phyloP scores from a whole-genome alignment of 257 asterid genomes.

The Solanum chiquidenum region DNA sequence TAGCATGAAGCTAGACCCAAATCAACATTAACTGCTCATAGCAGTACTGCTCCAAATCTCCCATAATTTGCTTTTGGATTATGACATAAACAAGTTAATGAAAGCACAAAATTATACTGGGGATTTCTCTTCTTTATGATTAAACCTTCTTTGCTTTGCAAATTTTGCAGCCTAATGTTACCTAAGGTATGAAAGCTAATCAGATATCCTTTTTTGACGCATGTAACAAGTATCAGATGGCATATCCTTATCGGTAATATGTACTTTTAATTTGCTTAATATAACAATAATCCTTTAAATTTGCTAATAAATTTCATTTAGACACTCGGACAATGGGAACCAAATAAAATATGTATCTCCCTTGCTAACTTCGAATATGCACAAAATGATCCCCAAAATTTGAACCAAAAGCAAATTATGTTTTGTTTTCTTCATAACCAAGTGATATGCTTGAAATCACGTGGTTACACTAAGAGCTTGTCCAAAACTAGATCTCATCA shows the following conservation, averaged over 20 bases:
- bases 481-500: neutral
- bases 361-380: neutral
- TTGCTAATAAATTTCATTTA: neutral
- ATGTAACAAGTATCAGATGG: neutral
- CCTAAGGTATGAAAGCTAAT: neutral
- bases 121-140: neutral
- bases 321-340: neutral
- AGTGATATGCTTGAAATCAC: neutral
- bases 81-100: neutral
- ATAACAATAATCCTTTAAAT: neutral
- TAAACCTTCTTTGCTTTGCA: neutral
- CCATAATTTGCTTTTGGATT: neutral
- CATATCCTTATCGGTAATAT: neutral
- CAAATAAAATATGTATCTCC: neutral
- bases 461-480: neutral
- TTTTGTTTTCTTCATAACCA: neutral
- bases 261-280: neutral
- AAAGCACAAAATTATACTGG: neutral
- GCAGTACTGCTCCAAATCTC: neutral
- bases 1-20: neutral
- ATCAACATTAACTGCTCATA: neutral
- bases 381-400: neutral
- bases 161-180: neutral
- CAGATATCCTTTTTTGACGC: too few relatives aligned
- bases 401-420: neutral